Evolutionary conservation across 768 basidiomycete genomes (phyloP).

Genomic region (Favolaschia claudopus): DNA sequence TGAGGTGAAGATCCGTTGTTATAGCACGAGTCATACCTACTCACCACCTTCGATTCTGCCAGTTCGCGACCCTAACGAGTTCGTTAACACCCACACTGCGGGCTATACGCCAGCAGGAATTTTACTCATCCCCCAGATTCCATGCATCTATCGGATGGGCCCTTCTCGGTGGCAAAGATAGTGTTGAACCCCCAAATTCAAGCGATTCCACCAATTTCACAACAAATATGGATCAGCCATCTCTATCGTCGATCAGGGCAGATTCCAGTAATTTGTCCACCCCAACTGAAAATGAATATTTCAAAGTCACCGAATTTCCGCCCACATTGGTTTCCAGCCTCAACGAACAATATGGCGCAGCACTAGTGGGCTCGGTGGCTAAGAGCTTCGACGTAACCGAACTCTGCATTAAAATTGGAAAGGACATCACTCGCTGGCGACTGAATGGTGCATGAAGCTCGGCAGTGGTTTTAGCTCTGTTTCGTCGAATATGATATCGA

Average conservation of each 20-base stretch:
- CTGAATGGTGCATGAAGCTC: constrained; percentile 16
- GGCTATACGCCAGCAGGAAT: constrained; percentile 74
- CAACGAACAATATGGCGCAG: constrained; percentile 53
- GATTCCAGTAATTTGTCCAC: constrained; percentile 25
- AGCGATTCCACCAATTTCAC: background rate
- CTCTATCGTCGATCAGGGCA: constrained; percentile 6
- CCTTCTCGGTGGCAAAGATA: constrained; percentile 53
- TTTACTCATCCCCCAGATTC: constrained; percentile 83
- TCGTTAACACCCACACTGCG: constrained; percentile 65
- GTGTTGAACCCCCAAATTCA: background rate
- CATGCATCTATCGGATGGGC: constrained; percentile 93
- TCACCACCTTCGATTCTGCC: background rate
- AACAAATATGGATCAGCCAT: background rate
- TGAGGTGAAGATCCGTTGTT: constrained; percentile 55
- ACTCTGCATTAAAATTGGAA: constrained; percentile 75
- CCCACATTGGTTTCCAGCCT: constrained; percentile 53
- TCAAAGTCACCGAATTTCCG: constrained; percentile 61
- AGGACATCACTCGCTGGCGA: constrained; percentile 62
- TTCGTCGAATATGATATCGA: too few relatives aligned
- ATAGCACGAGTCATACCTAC: background rate
- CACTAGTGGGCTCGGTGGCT: constrained; percentile 47
- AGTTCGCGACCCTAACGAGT: constrained; percentile 68
- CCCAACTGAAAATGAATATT: constrained; percentile 17
- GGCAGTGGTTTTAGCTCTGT: constrained; percentile 21
- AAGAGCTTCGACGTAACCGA: constrained; percentile 61